phyloP scores from a whole-genome alignment of 108 stramenopile species.

The Skeletonema grethae region DNA sequence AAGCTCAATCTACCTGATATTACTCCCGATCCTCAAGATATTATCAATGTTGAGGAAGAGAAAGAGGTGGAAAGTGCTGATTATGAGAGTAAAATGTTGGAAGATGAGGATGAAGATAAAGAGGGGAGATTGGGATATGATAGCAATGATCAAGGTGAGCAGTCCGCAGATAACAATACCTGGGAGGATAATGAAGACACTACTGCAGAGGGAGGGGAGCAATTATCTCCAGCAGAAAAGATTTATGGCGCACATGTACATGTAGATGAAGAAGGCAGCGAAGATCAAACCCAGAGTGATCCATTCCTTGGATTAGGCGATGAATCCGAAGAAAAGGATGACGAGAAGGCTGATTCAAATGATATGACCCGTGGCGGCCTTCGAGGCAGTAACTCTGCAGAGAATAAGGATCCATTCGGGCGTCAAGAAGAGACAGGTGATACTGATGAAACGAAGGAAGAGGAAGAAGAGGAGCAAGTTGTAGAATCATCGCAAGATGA shows the following conservation, averaged over 20 bases:
- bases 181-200: background rate
- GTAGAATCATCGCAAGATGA: constrained; percentile 72
- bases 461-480: constrained; percentile 49
- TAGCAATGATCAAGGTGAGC: background rate
- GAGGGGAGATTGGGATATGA: background rate
- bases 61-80: background rate
- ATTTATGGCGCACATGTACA: background rate
- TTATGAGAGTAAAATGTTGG: background rate
- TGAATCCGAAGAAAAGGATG: background rate
- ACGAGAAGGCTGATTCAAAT: background rate
- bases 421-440: background rate
- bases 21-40: constrained; percentile 2
- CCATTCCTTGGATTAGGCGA: background rate
- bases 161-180: background rate
- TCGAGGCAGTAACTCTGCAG: background rate
- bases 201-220: background rate
- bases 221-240: constrained; percentile 5
- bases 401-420: background rate
- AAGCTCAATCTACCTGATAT: background rate
- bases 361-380: background rate
- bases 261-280: background rate
- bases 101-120: background rate
- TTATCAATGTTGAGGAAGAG: background rate
- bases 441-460: background rate
- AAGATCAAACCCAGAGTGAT: no score